Evolutionary conservation across 176 grass and related monocot genomes (phyloP).

Genomic region (Musa acuminata): DNA sequence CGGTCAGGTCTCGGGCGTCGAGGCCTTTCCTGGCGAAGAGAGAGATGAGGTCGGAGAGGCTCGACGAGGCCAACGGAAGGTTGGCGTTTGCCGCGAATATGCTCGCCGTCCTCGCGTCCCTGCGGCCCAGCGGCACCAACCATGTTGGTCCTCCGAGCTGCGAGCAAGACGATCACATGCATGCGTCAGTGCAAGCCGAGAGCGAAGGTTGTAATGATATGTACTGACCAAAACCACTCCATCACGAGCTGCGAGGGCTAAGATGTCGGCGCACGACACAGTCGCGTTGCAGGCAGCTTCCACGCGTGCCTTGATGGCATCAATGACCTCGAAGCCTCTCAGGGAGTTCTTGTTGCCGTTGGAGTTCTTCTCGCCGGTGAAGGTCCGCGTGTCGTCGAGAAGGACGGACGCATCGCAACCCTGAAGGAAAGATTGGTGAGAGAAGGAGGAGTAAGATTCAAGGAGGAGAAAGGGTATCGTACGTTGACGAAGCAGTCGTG

Average conservation of each 20-base stretch:
- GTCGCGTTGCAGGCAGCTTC: conserved; percentile 9
- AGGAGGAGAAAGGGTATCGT: neutral
- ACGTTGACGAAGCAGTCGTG: conserved; percentile 19
- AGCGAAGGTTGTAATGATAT: too few species aligned
- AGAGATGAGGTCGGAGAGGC: conserved; percentile 31
- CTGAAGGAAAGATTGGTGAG: neutral
- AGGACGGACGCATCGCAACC: conserved; percentile 11
- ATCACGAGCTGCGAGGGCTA: conserved; percentile 4
- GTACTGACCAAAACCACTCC: neutral
- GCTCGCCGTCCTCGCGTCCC: conserved; percentile 51
- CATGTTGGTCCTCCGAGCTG: conserved; percentile 61
- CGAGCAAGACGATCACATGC: neutral
- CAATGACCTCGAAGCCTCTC: conserved; percentile 7
- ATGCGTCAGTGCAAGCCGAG: too few species aligned
- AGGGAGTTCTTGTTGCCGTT: neutral
- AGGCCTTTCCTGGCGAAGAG: conserved; percentile 50
- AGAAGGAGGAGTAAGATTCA: neutral
- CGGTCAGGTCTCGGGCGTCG: conserved; percentile 45
- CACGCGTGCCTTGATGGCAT: conserved; percentile 5
- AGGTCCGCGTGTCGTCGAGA: neutral
- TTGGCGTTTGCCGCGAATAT: conserved; percentile 38
- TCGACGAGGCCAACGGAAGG: conserved; percentile 32
- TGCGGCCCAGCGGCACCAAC: conserved; percentile 41
- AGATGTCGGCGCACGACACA: conserved; percentile 13
- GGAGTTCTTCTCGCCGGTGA: conserved; percentile 4